A percentile compares a stretch with the other conserved stretches of the same genome.
phyloP scores from a whole-genome alignment of 495 filamentous ascomycete genomes.

The Saxispiralis lemnorum region DNA sequence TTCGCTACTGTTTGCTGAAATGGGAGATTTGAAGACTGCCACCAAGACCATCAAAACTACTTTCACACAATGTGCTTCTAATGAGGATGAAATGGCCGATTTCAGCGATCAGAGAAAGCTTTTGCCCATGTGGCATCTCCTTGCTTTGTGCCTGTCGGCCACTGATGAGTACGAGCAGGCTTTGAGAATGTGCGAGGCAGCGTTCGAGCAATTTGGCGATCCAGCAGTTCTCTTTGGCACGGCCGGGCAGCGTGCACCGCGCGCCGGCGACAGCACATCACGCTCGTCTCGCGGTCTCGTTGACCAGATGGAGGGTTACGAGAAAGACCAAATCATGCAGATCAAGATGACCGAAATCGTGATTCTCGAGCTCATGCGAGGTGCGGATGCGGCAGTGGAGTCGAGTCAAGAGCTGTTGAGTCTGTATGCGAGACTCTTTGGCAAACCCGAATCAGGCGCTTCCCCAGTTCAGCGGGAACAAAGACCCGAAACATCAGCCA shows the following conservation, averaged over 20 bases:
- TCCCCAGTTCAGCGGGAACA: too few relatives aligned
- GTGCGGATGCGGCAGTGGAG: conserved; percentile 66
- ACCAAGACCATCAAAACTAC: conserved; percentile 58
- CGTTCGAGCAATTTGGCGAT: conserved; percentile 63
- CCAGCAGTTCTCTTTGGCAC: conserved; percentile 20
- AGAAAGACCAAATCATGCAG: conserved; percentile 69
- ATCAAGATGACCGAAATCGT: conserved; percentile 87
- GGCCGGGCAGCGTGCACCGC: conserved; percentile 3
- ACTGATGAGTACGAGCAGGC: conserved; percentile 71
- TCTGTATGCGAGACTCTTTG: conserved; percentile 67
- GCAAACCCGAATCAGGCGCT: conserved; percentile 24
- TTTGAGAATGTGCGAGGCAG: conserved; percentile 64
- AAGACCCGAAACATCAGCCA: neutral
- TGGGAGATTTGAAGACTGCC: conserved; percentile 54
- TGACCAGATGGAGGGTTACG: conserved; percentile 54
- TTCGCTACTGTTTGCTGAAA: conserved; percentile 63
- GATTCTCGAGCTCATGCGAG: conserved; percentile 65
- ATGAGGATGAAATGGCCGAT: conserved; percentile 1
- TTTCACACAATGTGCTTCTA: conserved; percentile 21
- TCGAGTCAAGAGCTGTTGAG: conserved; percentile 62
- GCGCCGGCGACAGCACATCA: neutral
- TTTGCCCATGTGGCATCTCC: conserved; percentile 66
- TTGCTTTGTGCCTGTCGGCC: conserved; percentile 70
- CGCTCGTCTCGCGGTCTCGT: conserved; percentile 33
- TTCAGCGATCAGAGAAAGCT: conserved; percentile 34